Base-by-base conservation (phyloP, 208 protist genomes). In the Strigomonas culicis region DNA sequence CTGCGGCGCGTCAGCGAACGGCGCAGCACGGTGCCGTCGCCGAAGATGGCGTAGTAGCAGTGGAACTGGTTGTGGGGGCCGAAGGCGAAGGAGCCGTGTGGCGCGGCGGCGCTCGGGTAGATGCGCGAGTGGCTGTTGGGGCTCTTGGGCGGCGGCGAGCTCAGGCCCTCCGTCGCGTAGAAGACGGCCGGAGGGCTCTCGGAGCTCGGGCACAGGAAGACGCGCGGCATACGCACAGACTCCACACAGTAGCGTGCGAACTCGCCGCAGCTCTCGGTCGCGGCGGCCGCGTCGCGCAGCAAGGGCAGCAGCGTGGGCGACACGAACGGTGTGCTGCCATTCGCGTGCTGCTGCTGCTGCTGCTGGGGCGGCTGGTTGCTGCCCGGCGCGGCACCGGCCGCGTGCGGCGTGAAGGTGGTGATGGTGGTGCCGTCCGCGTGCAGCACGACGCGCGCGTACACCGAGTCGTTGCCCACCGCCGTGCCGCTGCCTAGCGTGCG, bases 221-320 rank as follows among this genome's bases (percentile, higher is more conserved):
- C 44, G 39, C 86, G 86, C 4, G 89, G 89, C 50, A 91, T 64
- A 0, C 75, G 77, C 1, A 82, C 63, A 0, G 77, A 82, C 59
- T 95, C 89, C 17, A 95, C 61, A 51, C 78, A 85, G 62, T 77
- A 95, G 53, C 68, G 79, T 32, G 86, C 74, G n/a, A 70, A 64
- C 36, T 50, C 68, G 24, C 49, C 25, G 51, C 78, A 84, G 27
- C 60, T 52, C 11, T 21, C 50, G 24, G 28, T 44, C n/a, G 72
- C 74, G 6, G 64, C 59, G 3, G 28, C 36, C n/a, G 63, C 50
- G 19, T 81, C 66, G 27, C 70, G 60, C 2, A 88, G 56, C n/a
- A 88, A 59, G 6, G 74, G 63, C 4, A 32, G 51, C 19, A 88
- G 28, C 7, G 61, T 39, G 1, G 72, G 66, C n/a, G 72, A 66